Evolutionary conservation across 2,329 filamentous ascomycete species (phyloP).

Genomic region (Cryphonectria radicalis): DNA sequence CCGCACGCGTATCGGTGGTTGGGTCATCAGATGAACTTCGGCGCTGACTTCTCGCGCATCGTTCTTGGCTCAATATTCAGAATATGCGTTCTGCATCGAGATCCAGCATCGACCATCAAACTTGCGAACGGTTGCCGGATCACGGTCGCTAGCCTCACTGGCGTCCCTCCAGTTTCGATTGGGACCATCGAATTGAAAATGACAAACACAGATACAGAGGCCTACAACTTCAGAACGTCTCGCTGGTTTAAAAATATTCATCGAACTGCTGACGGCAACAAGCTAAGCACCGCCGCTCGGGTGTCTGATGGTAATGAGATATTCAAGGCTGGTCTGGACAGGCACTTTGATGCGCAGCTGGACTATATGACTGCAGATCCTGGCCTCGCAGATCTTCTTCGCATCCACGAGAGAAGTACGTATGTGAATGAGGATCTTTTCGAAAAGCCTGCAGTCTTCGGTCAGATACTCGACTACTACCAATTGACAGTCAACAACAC

Average conservation of each 20-base stretch:
- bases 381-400: not conserved
- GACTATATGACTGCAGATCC: not conserved
- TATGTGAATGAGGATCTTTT: not conserved
- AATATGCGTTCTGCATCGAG: constrained; percentile 14
- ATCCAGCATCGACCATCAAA: not conserved
- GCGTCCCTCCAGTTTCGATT: constrained; percentile 1
- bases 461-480: not conserved
- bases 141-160: not conserved
- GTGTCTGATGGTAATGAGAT: constrained; percentile 9
- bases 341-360: not conserved
- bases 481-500: not conserved
- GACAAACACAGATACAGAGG: not conserved
- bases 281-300: not conserved
- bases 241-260: not conserved
- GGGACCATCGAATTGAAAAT: not conserved
- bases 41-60: not conserved
- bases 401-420: not conserved
- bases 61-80: constrained; percentile 6
- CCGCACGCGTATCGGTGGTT: constrained; percentile 17
- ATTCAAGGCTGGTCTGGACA: not conserved
- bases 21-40: not conserved
- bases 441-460: not conserved
- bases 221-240: not conserved
- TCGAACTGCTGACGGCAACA: not conserved
- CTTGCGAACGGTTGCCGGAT: not conserved